Conservation (phyloP, 2,329 filamentous ascomycete species). For the Aspergillus clavatus region DNA sequence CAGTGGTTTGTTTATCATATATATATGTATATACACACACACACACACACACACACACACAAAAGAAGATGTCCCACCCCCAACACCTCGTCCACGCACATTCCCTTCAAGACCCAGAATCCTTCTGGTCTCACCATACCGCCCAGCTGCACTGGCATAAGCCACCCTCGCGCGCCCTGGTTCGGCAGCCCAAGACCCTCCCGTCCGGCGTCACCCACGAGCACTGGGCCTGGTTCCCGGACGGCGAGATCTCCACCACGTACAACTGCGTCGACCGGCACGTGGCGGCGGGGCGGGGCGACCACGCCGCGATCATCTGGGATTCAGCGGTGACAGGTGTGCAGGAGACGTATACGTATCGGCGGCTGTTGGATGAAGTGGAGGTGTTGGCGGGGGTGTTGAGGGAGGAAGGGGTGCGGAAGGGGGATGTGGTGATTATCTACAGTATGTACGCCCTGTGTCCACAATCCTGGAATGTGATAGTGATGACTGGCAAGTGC, state of each 20-base stretch:
- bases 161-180: slow-evolving; percentile 60
- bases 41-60: too few relatives aligned
- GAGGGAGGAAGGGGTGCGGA: slow-evolving; percentile 72
- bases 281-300: slow-evolving; percentile 72
- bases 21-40: too few relatives aligned
- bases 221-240: slow-evolving; percentile 87
- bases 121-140: slow-evolving; percentile 73
- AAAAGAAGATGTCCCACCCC: slow-evolving; percentile 25
- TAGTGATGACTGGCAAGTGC: slow-evolving; percentile 56
- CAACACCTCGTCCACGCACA: slow-evolving; percentile 49
- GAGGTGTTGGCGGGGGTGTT: slow-evolving; percentile 77
- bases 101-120: slow-evolving; percentile 64
- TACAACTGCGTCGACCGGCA: slow-evolving; percentile 91
- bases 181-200: slow-evolving; percentile 58
- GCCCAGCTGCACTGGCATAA: slow-evolving; percentile 75
- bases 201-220: slow-evolving; percentile 57
- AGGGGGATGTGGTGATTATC: slow-evolving; percentile 80
- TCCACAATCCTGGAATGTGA: not conserved
- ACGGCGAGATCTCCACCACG: slow-evolving; percentile 81
- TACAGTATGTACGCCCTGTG: slow-evolving; percentile 60
- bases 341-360: slow-evolving; percentile 71
- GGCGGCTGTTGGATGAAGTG: slow-evolving; percentile 70
- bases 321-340: slow-evolving; percentile 77
- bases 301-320: slow-evolving; percentile 72
- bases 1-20: too few relatives aligned